These are phyloP conservation scores for Leucocoprinus leucothites DNA, from an alignment of 768 basidiomycete genomes.

Conservation along the genomic window DNA sequence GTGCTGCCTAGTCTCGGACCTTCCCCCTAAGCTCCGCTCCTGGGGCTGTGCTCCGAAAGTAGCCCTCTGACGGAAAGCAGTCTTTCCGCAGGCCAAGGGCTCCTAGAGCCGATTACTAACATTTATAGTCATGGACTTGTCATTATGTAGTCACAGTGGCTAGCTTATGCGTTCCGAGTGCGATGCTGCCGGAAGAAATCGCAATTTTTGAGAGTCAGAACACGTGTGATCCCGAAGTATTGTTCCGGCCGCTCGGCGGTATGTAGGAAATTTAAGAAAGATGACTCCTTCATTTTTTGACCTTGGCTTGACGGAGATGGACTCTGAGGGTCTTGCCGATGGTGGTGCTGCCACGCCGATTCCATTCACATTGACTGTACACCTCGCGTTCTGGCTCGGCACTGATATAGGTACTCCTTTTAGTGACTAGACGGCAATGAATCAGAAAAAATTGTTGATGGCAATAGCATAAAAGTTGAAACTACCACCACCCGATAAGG, in stretches of 20 bases:
- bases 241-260: background rate
- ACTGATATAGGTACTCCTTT: too few species aligned
- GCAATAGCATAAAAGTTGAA: too few species aligned
- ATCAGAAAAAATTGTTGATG: too few species aligned
- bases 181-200: constrained; percentile 2
- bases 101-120: background rate
- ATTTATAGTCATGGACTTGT: background rate
- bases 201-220: background rate
- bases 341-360: too few species aligned
- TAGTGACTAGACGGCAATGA: too few species aligned
- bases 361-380: too few species aligned
- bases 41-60: background rate
- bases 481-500: too few species aligned
- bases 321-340: too few species aligned
- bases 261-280: too few species aligned
- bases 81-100: background rate
- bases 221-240: background rate
- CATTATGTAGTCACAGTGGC: background rate
- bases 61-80: background rate
- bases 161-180: background rate
- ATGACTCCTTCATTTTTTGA: too few species aligned
- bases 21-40: background rate
- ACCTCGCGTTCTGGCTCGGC: too few species aligned
- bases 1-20: background rate
- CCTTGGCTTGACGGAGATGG: too few species aligned